Base-by-base conservation (phyloP, 495 filamentous ascomycete genomes). In the Tuber melanosporum region DNA sequence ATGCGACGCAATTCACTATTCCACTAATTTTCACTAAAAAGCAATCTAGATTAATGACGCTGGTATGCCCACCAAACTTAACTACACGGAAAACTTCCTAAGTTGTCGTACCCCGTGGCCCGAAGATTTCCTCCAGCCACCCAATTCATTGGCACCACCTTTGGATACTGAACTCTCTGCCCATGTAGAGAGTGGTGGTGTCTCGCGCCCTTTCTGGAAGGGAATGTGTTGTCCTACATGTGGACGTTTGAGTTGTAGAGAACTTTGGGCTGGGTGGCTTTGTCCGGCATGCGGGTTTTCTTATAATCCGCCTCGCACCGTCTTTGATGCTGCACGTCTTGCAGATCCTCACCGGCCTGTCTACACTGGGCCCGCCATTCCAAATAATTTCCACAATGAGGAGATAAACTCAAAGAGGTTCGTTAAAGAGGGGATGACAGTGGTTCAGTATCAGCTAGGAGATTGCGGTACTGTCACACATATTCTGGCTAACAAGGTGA, bases 181-280 rank as follows among this genome's bases (percentile, higher is more conserved):
- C 46, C 81, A 81, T 72, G 81, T 81, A 42, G 76, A 83, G 32
- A 73, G 74, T 17, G 78, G 78, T 4, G 76, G 79, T 70, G 81
- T 82, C 5, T 83, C 83, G 39, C 83, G 85, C 4, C 82, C 85
- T 36, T 83, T 84, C 20, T 89, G 87, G 87, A 87, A 86, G 75
- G 94, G 93, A 0, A 90, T 95, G 73, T 90, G 92, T 1, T 97
- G 94, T 77, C 90, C 89, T 0, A 75, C 83, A n/a, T 97, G 94
- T 79, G 84, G 85, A 0, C 87, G 89, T 46, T 93, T 92, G 81
- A 89, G 87, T 49, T 86, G 89, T 3, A 87, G 93, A 14, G 83
- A 86, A 20, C 82, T 86, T 57, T 97, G 92, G 92, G 79, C 84
- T 32, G 86, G 86, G 0, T 94, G 91, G 92, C 83, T 84, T 20